Conservation (phyloP, 306 rosid genomes). For the Prunus campanulata region DNA sequence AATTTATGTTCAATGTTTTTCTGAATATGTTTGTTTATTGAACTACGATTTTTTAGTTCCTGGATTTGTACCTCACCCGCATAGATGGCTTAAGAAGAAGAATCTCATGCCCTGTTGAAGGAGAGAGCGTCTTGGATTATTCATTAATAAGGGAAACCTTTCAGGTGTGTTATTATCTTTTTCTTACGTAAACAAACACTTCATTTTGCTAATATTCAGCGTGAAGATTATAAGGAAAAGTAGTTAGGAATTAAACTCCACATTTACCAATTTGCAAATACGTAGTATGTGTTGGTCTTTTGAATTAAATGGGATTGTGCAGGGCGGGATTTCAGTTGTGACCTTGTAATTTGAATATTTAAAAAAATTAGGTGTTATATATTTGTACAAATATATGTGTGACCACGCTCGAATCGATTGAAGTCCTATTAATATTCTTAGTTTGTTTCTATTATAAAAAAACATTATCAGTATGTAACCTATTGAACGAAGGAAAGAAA, state of each 20-base stretch:
- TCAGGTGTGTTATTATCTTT: conserved; percentile 54
- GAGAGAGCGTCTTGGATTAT: conserved; percentile 49
- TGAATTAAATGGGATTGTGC: not conserved
- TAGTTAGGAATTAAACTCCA: not conserved
- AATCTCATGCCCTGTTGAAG: conserved; percentile 40
- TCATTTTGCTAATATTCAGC: not conserved
- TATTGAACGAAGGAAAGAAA: no score
- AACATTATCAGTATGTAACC: no score
- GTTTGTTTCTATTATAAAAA: not conserved
- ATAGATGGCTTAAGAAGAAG: conserved; percentile 91
- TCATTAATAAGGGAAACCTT: conserved; percentile 65
- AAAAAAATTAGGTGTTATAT: not conserved
- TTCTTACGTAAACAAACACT: not conserved
- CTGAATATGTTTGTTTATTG: conserved; percentile 17
- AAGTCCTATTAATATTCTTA: not conserved
- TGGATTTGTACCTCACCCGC: conserved; percentile 85
- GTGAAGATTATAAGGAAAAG: not conserved
- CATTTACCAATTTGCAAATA: not conserved
- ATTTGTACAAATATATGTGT: not conserved
- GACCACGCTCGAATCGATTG: not conserved
- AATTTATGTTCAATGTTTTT: not conserved
- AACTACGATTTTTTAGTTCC: conserved; percentile 51
- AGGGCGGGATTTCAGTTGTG: not conserved
- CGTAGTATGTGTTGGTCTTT: not conserved
- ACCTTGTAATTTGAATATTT: not conserved